Conservation (phyloP, 2,329 filamentous ascomycete species). For the Ascomycota sp. region DNA sequence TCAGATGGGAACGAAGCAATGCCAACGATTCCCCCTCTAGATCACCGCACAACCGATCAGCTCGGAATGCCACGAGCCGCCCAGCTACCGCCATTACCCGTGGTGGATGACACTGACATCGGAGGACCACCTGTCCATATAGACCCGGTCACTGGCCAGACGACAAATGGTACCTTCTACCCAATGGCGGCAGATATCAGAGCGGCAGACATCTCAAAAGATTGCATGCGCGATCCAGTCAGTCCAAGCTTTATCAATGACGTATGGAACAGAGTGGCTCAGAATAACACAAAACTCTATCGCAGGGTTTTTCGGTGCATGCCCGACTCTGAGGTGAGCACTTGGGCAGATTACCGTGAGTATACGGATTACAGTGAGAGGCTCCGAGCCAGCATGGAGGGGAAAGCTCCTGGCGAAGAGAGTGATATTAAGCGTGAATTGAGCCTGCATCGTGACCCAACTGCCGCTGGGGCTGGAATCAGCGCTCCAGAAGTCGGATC, state of each 20-base stretch:
- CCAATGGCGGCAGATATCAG: conserved; percentile 47
- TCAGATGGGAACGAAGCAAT: conserved; percentile 22
- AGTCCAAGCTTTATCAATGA: conserved; percentile 67
- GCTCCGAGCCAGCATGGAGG: conserved; percentile 49
- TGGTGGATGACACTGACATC: conserved; percentile 62
- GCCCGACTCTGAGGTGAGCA: conserved; percentile 85
- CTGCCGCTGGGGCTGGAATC: conserved; percentile 19
- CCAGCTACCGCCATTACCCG: conserved; percentile 49
- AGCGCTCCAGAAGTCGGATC: conserved; percentile 20
- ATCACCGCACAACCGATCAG: conserved; percentile 42
- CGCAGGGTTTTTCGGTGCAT: conserved; percentile 88
- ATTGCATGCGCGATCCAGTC: conserved; percentile 88
- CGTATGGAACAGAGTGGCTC: conserved; percentile 69
- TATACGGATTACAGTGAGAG: conserved; percentile 57
- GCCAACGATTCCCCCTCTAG: conserved; percentile 29
- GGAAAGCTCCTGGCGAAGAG: conserved; percentile 30
- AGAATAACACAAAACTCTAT: conserved; percentile 91
- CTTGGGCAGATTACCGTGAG: conserved; percentile 84
- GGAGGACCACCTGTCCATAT: conserved; percentile 46
- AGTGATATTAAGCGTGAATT: conserved; percentile 21
- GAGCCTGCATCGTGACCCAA: conserved; percentile 9
- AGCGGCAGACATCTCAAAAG: conserved; percentile 55
- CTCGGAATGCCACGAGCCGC: conserved; percentile 47
- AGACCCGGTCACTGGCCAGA: conserved; percentile 28
- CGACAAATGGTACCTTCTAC: conserved; percentile 23